These are phyloP conservation scores for Rhodotorula sp. DNA, from an alignment of 1,284 basidiomycete species.

Conservation along the genomic window DNA sequence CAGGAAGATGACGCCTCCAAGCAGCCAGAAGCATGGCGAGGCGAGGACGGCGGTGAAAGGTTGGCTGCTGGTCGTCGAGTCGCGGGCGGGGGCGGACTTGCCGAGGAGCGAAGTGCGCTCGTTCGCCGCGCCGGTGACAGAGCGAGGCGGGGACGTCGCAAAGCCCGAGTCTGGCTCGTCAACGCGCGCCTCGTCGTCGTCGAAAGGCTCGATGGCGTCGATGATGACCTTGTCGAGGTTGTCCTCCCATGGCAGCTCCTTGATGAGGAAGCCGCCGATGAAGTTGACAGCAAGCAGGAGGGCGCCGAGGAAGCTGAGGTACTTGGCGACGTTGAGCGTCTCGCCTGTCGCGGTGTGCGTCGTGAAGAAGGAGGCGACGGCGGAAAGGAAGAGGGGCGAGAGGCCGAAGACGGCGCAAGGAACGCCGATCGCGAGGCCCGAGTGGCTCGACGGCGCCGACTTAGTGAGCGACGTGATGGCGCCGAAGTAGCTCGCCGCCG, in stretches of 20 bases:
- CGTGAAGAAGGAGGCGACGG: conserved; percentile 39
- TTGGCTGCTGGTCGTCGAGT: neutral
- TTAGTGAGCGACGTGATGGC: conserved; percentile 37
- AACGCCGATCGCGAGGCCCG: conserved; percentile 41
- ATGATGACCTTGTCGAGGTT: conserved; percentile 1
- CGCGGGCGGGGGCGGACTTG: neutral
- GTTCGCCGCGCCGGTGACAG: neutral
- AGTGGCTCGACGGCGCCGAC: conserved; percentile 35
- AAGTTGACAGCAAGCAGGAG: conserved; percentile 35
- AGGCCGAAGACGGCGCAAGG: conserved; percentile 43
- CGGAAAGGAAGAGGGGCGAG: conserved; percentile 41
- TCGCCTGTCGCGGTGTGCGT: neutral
- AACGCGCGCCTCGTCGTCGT: neutral
- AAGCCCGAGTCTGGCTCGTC: neutral
- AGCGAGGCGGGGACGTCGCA: neutral
- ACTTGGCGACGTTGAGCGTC: conserved; percentile 37
- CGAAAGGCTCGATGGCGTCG: conserved; percentile 7
- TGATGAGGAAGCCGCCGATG: conserved; percentile 31
- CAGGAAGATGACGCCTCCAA: conserved; percentile 37
- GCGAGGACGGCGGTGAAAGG: conserved; percentile 13
- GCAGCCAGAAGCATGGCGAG: conserved; percentile 40
- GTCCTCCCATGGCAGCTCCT: conserved; percentile 31
- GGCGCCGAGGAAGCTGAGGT: conserved; percentile 39
- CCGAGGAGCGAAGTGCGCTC: conserved; percentile 25
- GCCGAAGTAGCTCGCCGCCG: conserved; percentile 39